These are phyloP conservation scores for Candida rishiriensis DNA, from an alignment of 805 yeast genomes.

Conservation along the genomic window DNA sequence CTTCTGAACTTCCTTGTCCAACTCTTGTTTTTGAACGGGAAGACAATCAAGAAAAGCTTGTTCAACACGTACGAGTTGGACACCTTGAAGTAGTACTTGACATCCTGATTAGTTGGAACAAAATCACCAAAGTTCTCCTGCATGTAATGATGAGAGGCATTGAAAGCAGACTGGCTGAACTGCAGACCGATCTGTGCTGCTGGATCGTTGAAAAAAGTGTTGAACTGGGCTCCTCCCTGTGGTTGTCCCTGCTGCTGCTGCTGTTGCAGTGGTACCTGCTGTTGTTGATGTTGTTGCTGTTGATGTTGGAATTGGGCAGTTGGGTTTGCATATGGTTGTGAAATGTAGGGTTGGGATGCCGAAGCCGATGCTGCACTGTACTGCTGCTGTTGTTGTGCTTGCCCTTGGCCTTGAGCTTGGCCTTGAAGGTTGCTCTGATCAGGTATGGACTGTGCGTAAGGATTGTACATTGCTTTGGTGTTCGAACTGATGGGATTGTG, in stretches of 20 bases:
- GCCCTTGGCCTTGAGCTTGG: slow-evolving; percentile 4
- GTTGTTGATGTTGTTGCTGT: slow-evolving; percentile 3
- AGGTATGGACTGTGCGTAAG: slow-evolving; percentile 35
- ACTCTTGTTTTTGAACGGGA: slow-evolving; percentile 81
- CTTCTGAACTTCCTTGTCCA: slow-evolving; percentile 61
- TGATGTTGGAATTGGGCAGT: not conserved
- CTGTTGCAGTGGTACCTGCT: not conserved
- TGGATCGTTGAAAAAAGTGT: slow-evolving; percentile 66
- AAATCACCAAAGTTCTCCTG: slow-evolving; percentile 62
- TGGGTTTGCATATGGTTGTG: slow-evolving; percentile 6
- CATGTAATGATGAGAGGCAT: slow-evolving; percentile 74
- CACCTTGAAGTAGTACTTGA: slow-evolving; percentile 88
- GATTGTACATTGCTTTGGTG: slow-evolving; percentile 40
- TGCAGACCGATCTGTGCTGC: slow-evolving; percentile 82
- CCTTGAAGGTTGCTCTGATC: slow-evolving; percentile 12
- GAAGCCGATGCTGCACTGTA: slow-evolving; percentile 11
- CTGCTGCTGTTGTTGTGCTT: slow-evolving; percentile 13
- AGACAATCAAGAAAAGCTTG: slow-evolving; percentile 67
- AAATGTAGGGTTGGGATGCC: slow-evolving; percentile 19
- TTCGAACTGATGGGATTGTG: no score
- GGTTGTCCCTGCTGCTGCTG: not conserved
- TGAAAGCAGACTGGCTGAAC: slow-evolving; percentile 79
- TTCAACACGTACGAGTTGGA: slow-evolving; percentile 79
- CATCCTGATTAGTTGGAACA: slow-evolving; percentile 43
- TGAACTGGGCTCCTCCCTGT: slow-evolving; percentile 16